Base-by-base conservation (phyloP, 768 basidiomycete genomes). In the Phylloporus rhodoxanthus region DNA sequence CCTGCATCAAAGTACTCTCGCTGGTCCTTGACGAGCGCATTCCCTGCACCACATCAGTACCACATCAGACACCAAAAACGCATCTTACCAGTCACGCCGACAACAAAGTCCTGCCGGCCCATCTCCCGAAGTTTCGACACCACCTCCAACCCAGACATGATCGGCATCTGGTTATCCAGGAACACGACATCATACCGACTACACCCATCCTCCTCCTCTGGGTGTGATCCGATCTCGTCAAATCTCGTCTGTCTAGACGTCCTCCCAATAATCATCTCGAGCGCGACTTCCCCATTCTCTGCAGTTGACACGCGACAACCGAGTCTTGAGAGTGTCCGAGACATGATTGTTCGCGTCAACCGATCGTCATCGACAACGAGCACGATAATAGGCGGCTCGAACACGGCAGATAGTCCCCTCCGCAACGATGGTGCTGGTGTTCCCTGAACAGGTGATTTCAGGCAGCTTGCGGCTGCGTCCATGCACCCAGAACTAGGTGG, bases 351-450 rank as follows among this genome's bases (percentile, higher is more conserved):
- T 44, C 91, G 78, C 45, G 91, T 92, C 47, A 92, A 66, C 10
- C 75, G 67, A 64, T 94, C 91, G 59, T 93, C 88, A 57, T 91
- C 90, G 0, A 91, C 90, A 3, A 91, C 87, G 17, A 91, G 73
- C 40, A 87, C 87, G 13, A 74, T 74, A 56, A 90, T 62, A 8
- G 75, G 77, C 5, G 73, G 66, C 46, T 81, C 79, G 36, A 81
- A 73, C 33, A 67, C 43, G 13, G 13, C 23, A 21, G 53, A 41
- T n/a, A 19, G 8, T 2, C 49, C 54, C 45, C 50, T 53, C 25
- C 51, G 54, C 43, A 50, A 47, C 8, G 51, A 37, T 4, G 60
- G 52, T 7, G 47, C 32, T 17, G 47, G 45, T 13, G 50, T 43
- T 25, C 36, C 53, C 28, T 54, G 56, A 41, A 53, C 23, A n/a